phyloP scores from a whole-genome alignment of 2,329 filamentous ascomycete species.

The Raffaelea ambrosiae region DNA sequence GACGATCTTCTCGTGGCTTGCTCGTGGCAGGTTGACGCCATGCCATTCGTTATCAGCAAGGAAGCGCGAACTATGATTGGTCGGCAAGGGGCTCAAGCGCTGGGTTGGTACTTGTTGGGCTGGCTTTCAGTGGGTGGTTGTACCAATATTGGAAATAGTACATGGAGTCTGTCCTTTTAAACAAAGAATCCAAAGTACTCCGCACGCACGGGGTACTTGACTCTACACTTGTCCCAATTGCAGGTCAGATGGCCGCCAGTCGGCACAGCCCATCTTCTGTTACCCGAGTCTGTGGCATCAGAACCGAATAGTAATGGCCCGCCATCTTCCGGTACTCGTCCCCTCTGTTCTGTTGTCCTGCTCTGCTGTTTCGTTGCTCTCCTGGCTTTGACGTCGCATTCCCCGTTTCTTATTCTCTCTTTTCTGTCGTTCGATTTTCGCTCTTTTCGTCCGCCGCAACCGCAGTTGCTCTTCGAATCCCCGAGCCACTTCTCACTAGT shows the following conservation, averaged over 20 bases:
- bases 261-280: background rate
- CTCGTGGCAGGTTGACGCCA: constrained; percentile 28
- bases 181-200: too few species aligned
- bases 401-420: background rate
- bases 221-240: too few species aligned
- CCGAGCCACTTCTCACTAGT: too few species aligned
- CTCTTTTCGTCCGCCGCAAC: too few species aligned
- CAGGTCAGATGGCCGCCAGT: constrained; percentile 1
- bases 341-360: background rate
- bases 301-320: background rate
- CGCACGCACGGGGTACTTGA: too few species aligned
- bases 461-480: too few species aligned
- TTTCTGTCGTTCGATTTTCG: too few species aligned
- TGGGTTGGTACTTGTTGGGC: background rate
- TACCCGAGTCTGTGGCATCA: too few species aligned
- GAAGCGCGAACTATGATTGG: constrained; percentile 2
- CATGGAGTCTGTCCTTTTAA: background rate
- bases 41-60: constrained; percentile 26
- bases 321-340: background rate
- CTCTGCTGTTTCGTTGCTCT: background rate
- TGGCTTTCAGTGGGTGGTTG: background rate
- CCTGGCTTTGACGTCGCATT: background rate
- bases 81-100: too few species aligned
- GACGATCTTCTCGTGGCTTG: background rate
- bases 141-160: background rate